Conservation (phyloP, 202 grass and related monocot genomes). For the Schoenoplectus tabernaemontani region DNA sequence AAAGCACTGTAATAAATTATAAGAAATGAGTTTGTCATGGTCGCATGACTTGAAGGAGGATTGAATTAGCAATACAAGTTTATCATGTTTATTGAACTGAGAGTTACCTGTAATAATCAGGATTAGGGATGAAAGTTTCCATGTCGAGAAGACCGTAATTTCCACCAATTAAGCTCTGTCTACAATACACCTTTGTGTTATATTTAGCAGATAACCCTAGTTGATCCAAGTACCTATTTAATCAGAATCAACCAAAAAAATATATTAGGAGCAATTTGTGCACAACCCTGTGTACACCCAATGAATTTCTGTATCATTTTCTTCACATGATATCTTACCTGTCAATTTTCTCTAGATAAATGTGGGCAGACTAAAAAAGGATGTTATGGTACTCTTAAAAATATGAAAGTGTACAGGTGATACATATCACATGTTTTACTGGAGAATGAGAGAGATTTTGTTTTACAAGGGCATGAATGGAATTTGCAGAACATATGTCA, state of each 20-base stretch:
- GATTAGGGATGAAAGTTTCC: conserved; percentile 71
- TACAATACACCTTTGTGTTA: conserved; percentile 88
- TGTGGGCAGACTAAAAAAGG: not conserved
- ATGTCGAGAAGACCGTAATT: conserved; percentile 96
- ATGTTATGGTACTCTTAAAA: not conserved
- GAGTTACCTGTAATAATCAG: conserved; percentile 92
- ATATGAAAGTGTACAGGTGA: not conserved
- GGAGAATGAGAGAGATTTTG: conserved; percentile 5
- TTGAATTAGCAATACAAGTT: not conserved
- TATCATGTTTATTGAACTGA: not conserved
- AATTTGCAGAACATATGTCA: not conserved
- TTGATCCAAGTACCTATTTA: conserved; percentile 92
- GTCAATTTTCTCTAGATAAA: not conserved
- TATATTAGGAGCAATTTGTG: not conserved
- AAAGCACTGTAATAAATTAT: conserved; percentile 53
- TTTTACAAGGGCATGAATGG: not conserved
- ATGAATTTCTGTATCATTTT: not conserved
- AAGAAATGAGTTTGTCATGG: not conserved
- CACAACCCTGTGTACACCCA: not conserved
- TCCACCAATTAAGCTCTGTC: conserved; percentile 82
- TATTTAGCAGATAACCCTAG: conserved; percentile 86
- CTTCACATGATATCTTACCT: not conserved
- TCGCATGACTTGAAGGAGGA: not conserved
- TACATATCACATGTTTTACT: conserved; percentile 9
- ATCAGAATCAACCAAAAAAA: conserved; percentile 14